phyloP scores from a whole-genome alignment of 768 basidiomycete species.

The Mycena capillaripes region DNA sequence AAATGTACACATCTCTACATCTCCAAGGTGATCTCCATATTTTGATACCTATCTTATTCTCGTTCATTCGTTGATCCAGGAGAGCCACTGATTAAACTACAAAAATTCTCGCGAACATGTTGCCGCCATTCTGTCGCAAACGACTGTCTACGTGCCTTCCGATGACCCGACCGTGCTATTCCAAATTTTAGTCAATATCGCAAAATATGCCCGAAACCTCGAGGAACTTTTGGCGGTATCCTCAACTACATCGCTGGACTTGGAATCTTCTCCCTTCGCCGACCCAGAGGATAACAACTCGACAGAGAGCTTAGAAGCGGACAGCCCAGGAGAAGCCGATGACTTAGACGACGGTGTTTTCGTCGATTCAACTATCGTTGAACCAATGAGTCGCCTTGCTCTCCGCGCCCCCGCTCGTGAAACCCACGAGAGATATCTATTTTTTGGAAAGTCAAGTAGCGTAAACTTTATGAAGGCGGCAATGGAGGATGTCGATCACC shows the following conservation, averaged over 20 bases:
- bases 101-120: constrained; percentile 30
- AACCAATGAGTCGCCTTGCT: constrained; percentile 9
- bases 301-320: not conserved
- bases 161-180: constrained; percentile 10
- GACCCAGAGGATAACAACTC: not conserved
- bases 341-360: constrained; percentile 5
- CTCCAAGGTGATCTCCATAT: constrained; percentile 55
- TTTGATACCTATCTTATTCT: not conserved
- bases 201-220: constrained; percentile 32
- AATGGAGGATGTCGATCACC: not conserved
- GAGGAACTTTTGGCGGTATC: constrained; percentile 16
- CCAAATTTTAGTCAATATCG: constrained; percentile 24
- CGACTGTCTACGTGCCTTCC: constrained; percentile 25
- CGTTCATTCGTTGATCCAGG: not conserved
- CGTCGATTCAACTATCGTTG: constrained; percentile 9
- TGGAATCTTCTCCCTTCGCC: not conserved
- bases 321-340: no score
- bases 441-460: constrained; percentile 19
- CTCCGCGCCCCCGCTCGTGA: not conserved
- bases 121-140: constrained; percentile 22
- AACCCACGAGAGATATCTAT: constrained; percentile 9
- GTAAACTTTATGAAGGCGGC: constrained; percentile 22
- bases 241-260: not conserved
- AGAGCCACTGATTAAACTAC: constrained; percentile 12
- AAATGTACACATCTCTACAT: constrained; percentile 68